phyloP scores from a whole-genome alignment of 1,284 basidiomycete species.

The Megacollybia platyphylla region DNA sequence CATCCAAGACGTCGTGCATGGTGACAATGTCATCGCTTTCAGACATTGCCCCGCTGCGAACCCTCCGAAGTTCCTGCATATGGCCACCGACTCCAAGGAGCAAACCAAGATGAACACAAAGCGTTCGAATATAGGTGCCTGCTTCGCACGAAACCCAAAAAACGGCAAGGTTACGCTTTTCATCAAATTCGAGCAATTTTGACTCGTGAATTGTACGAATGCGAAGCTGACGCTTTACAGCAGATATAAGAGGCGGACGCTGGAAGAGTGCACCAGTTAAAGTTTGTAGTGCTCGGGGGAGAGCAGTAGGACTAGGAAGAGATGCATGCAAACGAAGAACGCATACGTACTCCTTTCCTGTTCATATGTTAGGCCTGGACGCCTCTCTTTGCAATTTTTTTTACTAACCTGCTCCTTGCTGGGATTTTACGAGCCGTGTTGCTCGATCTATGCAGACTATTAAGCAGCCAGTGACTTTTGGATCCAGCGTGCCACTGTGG shows the following conservation, averaged over 20 bases:
- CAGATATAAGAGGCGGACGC: slow-evolving; percentile 96
- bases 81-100: slow-evolving; percentile 95
- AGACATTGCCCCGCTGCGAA: slow-evolving; percentile 90
- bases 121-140: slow-evolving; percentile 95
- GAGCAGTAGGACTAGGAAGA: slow-evolving; percentile 71
- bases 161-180: slow-evolving; percentile 92
- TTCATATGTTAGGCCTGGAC: slow-evolving; percentile 6
- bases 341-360: slow-evolving; percentile 98
- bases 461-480: slow-evolving; percentile 97
- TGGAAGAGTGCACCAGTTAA: slow-evolving; percentile 98
- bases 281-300: slow-evolving; percentile 91
- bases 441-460: slow-evolving; percentile 99
- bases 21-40: slow-evolving; percentile 99
- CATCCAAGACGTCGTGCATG: slow-evolving; percentile 99
- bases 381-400: background rate
- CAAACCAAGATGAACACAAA: slow-evolving; percentile 95
- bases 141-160: slow-evolving; percentile 99
- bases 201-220: slow-evolving; percentile 97
- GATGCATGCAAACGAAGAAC: slow-evolving; percentile 86
- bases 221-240: slow-evolving; percentile 96
- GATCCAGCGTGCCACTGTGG: slow-evolving; percentile 95
- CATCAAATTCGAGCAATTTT: slow-evolving; percentile 95
- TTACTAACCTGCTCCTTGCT: slow-evolving; percentile 80
- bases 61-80: slow-evolving; percentile 97
- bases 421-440: slow-evolving; percentile 98